Base-by-base conservation (phyloP, 768 basidiomycete species). In the Suillus clintonianus region DNA sequence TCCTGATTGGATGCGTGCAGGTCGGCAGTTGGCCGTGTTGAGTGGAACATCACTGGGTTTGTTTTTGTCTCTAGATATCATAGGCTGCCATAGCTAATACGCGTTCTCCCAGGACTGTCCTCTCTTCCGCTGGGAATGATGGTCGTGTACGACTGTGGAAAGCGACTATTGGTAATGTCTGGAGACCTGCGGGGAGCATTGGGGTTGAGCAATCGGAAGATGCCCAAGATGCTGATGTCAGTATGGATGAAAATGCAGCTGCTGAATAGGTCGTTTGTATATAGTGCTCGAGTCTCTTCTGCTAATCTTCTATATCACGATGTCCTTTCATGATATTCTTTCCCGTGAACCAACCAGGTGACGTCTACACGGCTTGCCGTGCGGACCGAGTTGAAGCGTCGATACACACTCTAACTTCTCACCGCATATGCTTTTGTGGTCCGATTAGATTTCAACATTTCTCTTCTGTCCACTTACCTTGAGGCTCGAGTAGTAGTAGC, bases 11-110 rank as follows among this genome's bases (percentile, higher is more conserved):
- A 66, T 36, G 9, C 10, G 54, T 65, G 24, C 64, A 91, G 91
- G 66, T 88, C 90, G 0, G 83, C 89, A 4, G 85, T 96, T 11
- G 89, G 90, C 3, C 83, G 89, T 68, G 95, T 99, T 0, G 95
- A 96, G 73, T 98, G 97, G 94, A 97, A 97, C 72, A 88, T 95
- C 56, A 92, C 89, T 39, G 92, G 92, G 90, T 92, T 76, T 69
- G 64, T 43, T 36, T 14, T 36, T 47, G 39, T 42, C 27, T 43
- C 59, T 36, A 15, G n/a, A n/a, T 37, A 56, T 15, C 24, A 22
- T 43, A 56, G 53, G 60, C 39, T 51, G 42, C 51, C 5, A 56
- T 24, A 57, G 43, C 48, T 67, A 11, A 65, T 41, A 34, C 19
- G 36, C n/a, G 24, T 30, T 30, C n/a, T 48, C 58, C 32, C 62